phyloP scores from a whole-genome alignment of 208 protist genomes.

The Leishmania braziliensis region DNA sequence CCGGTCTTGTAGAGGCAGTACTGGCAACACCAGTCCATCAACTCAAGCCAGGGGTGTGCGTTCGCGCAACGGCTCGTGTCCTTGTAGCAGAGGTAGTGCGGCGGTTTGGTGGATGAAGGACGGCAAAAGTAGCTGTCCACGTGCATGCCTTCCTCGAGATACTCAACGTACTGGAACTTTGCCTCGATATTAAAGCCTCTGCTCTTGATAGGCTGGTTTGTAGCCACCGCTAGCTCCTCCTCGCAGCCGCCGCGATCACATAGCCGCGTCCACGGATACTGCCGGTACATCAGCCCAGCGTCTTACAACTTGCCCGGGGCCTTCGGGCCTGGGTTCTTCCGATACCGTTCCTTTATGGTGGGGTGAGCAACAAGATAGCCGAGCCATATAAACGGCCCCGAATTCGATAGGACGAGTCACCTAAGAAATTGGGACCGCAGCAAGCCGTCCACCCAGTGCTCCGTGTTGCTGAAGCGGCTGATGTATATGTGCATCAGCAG shows the following conservation, averaged over 20 bases:
- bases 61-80: constrained; percentile 60
- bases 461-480: constrained; percentile 85
- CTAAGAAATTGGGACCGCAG: constrained; percentile 82
- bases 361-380: constrained; percentile 83
- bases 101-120: constrained; percentile 34
- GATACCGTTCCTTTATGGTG: constrained; percentile 50
- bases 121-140: constrained; percentile 58
- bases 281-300: constrained; percentile 61
- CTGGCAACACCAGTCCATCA: constrained; percentile 84
- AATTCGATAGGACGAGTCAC: constrained; percentile 43
- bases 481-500: constrained; percentile 71
- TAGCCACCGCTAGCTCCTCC: constrained; percentile 36
- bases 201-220: constrained; percentile 22
- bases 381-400: constrained; percentile 73
- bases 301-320: constrained; percentile 62
- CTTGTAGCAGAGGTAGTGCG: constrained; percentile 72
- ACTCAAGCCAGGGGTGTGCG: constrained; percentile 75
- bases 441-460: constrained; percentile 85
- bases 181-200: constrained; percentile 66
- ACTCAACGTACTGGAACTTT: constrained; percentile 43
- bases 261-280: constrained; percentile 65
- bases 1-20: constrained; percentile 84
- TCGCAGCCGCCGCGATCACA: constrained; percentile 70
- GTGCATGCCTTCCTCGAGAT: constrained; percentile 42
- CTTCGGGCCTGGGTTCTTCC: constrained; percentile 49